Conservation (phyloP, 1,284 basidiomycete species). For the Coniophora puteana region DNA sequence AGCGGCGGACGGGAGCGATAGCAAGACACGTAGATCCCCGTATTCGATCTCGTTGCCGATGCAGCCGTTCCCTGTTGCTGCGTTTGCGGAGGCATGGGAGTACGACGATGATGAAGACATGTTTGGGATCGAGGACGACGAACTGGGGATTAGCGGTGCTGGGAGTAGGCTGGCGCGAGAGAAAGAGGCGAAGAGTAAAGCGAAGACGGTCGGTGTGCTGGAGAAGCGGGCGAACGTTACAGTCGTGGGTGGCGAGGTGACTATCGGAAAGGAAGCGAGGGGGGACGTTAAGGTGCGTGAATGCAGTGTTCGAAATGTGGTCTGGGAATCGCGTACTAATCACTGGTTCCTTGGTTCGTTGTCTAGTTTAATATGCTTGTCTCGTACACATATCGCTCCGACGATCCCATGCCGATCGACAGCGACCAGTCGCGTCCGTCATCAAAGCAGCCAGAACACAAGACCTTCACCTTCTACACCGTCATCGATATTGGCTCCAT, state of each 20-base stretch:
- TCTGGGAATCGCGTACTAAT: constrained; percentile 8
- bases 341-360: constrained; percentile 1
- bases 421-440: constrained; percentile 43
- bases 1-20: constrained; percentile 35
- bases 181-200: constrained; percentile 45
- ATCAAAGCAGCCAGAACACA: constrained; percentile 60
- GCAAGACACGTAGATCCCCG: constrained; percentile 60
- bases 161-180: constrained; percentile 32
- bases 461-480: constrained; percentile 85
- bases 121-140: constrained; percentile 71
- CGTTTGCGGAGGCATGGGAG: constrained; percentile 93
- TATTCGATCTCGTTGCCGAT: constrained; percentile 78
- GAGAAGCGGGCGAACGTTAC: constrained; percentile 87
- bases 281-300: constrained; percentile 69
- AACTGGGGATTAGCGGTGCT: constrained; percentile 37
- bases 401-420: constrained; percentile 70
- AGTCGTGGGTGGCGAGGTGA: constrained; percentile 78
- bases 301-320: not conserved
- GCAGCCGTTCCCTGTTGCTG: constrained; percentile 74
- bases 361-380: constrained; percentile 94
- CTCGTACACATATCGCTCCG: constrained; percentile 87
- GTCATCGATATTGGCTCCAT: constrained; percentile 76
- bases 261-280: constrained; percentile 70
- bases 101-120: constrained; percentile 91
- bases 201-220: constrained; percentile 72